Evolutionary conservation across 1,284 basidiomycete genomes (phyloP).

Genomic region (Austropuccinia psidii): DNA sequence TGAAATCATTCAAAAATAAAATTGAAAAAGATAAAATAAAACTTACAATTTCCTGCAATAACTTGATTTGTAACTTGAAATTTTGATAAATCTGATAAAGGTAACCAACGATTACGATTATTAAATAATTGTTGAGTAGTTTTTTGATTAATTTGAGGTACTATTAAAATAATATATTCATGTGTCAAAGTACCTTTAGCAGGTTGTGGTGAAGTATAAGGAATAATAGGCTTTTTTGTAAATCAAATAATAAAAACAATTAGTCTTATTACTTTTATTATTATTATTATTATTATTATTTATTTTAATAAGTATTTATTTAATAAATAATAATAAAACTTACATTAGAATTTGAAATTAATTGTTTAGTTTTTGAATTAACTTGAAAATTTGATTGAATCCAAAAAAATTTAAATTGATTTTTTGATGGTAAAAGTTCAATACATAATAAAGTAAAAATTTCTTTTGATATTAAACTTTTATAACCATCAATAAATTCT

Average conservation of each 20-base stretch:
- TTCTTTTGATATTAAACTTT: not conserved
- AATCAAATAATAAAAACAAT: not conserved
- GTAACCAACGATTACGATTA: not conserved
- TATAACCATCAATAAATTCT: not conserved
- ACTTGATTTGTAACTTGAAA: not conserved
- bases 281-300: not conserved
- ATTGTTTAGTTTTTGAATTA: not conserved
- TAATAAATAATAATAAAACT: not conserved
- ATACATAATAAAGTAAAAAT: not conserved
- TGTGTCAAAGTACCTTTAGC: not conserved
- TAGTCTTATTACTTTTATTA: not conserved
- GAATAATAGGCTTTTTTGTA: not conserved
- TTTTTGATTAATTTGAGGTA: too few species aligned
- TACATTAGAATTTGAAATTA: not conserved
- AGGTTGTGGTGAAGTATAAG: conserved; percentile 12
- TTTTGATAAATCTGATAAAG: not conserved
- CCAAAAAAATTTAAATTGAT: not conserved
- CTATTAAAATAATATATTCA: conserved; percentile 16
- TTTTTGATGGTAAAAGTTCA: not conserved
- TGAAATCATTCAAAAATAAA: not conserved
- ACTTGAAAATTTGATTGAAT: conserved; percentile 5
- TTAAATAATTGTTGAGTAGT: not conserved
- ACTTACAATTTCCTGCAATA: conserved; percentile 25
- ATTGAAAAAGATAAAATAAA: too few species aligned
- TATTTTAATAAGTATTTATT: too few species aligned